Evolutionary conservation across 1,139 yeast species (phyloP).

Genomic region (Yamadazyma oceani): DNA sequence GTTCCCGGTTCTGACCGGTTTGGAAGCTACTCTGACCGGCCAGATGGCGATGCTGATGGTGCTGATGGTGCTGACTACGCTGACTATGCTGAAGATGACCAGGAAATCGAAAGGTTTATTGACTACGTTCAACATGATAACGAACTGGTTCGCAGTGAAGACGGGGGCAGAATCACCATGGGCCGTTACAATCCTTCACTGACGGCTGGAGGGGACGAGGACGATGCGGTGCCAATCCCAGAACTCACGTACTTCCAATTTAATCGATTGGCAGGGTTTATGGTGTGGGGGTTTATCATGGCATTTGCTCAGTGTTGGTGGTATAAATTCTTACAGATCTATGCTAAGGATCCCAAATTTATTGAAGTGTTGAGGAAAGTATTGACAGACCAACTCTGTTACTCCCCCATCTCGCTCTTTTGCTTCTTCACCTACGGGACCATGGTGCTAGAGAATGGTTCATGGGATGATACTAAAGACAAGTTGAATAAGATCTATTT

Average conservation of each 20-base stretch:
- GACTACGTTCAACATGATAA: slow-evolving; percentile 19
- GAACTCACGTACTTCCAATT: slow-evolving; percentile 55
- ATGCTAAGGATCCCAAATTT: slow-evolving; percentile 76
- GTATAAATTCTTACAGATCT: slow-evolving; percentile 83
- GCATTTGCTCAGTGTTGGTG: slow-evolving; percentile 86
- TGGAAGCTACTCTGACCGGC: too few species aligned
- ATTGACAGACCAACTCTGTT: slow-evolving; percentile 83
- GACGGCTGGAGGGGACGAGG: neutral
- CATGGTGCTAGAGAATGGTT: slow-evolving; percentile 74
- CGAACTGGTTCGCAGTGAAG: slow-evolving; percentile 19
- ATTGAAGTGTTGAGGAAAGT: slow-evolving; percentile 85
- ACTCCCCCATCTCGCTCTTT: slow-evolving; percentile 81
- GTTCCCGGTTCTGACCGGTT: too few species aligned
- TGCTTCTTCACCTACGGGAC: slow-evolving; percentile 85
- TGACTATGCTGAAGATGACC: slow-evolving; percentile 13
- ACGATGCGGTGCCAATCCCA: slow-evolving; percentile 11
- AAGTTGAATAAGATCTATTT: slow-evolving; percentile 69
- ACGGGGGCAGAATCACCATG: slow-evolving; percentile 4
- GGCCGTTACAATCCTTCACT: slow-evolving; percentile 6
- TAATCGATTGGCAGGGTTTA: slow-evolving; percentile 73
- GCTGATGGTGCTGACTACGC: slow-evolving; percentile 10
- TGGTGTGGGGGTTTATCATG: slow-evolving; percentile 83
- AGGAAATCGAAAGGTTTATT: slow-evolving; percentile 12
- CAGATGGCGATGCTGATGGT: slow-evolving; percentile 12
- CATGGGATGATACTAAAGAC: slow-evolving; percentile 57